Evolutionary conservation across 2,329 filamentous ascomycete species (phyloP).

Genomic region (Trichoderma hamatum): DNA sequence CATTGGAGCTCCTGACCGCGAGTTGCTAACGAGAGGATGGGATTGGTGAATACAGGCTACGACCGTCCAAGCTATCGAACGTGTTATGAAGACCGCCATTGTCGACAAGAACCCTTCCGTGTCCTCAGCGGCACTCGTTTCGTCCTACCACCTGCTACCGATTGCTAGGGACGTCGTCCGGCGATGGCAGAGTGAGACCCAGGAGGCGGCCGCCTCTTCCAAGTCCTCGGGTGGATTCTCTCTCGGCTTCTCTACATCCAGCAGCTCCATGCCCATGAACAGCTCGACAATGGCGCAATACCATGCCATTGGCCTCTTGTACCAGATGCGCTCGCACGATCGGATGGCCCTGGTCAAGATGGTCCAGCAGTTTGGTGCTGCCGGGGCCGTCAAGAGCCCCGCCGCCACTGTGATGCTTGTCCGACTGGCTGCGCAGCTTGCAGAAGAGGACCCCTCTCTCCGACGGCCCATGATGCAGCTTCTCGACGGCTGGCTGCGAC

Average conservation of each 20-base stretch:
- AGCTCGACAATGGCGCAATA: conserved; percentile 98
- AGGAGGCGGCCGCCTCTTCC: conserved; percentile 87
- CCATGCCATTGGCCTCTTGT: conserved; percentile 94
- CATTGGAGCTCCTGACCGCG: conserved; percentile 30
- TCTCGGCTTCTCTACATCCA: conserved; percentile 84
- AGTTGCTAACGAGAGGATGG: conserved; percentile 16
- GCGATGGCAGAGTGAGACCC: conserved; percentile 98
- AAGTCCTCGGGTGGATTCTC: conserved; percentile 91
- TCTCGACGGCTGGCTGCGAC: conserved; percentile 92
- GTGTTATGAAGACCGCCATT: conserved; percentile 98
- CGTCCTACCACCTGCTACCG: conserved; percentile 95
- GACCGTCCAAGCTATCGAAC: conserved; percentile 96
- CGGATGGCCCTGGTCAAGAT: conserved; percentile 99
- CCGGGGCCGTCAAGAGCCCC: conserved; percentile 92
- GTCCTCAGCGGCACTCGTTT: conserved; percentile 92
- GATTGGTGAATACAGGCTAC: conserved; percentile 62
- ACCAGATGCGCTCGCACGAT: conserved; percentile 97
- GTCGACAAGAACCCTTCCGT: conserved; percentile 99
- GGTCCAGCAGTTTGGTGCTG: conserved; percentile 97
- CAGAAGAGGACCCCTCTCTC: conserved; percentile 86
- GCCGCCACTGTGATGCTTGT: conserved; percentile 92
- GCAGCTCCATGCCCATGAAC: conserved; percentile 75
- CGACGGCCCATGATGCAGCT: conserved; percentile 97
- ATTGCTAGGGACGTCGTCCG: conserved; percentile 94
- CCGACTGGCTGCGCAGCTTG: conserved; percentile 86